phyloP scores from a whole-genome alignment of 805 yeast species.

The Ogataea corticis region DNA sequence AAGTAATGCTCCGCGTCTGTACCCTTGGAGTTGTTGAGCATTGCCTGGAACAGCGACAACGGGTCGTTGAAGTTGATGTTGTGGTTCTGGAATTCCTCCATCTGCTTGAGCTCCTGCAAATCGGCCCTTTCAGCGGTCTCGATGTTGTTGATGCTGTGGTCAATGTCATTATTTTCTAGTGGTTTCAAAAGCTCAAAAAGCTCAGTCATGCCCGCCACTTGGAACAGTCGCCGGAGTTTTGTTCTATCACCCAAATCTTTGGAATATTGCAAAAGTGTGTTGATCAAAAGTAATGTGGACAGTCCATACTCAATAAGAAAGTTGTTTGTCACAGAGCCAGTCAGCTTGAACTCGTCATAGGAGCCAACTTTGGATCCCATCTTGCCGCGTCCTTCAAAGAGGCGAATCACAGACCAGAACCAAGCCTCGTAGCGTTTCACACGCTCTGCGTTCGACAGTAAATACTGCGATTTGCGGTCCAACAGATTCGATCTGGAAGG shows the following conservation, averaged over 20 bases:
- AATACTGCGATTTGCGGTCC: constrained; percentile 30
- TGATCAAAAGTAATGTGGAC: constrained; percentile 50
- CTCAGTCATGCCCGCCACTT: constrained; percentile 42
- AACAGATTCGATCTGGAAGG: constrained; percentile 20
- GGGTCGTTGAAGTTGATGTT: constrained; percentile 70
- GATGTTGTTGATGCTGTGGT: constrained; percentile 44
- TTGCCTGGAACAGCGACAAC: constrained; percentile 59
- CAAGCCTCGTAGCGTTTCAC: constrained; percentile 35
- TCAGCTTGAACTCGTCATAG: constrained; percentile 69
- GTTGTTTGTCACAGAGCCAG: constrained; percentile 57
- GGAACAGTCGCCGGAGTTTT: constrained; percentile 47
- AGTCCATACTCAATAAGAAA: constrained; percentile 57
- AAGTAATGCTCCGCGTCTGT: constrained; percentile 61
- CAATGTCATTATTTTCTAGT: constrained; percentile 42
- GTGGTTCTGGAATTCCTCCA: constrained; percentile 39
- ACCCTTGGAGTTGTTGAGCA: constrained; percentile 58
- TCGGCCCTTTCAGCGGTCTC: constrained; percentile 43
- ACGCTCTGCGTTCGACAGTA: constrained; percentile 27
- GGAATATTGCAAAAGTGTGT: constrained; percentile 46
- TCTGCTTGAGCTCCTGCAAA: constrained; percentile 39
- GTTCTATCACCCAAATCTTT: constrained; percentile 41
- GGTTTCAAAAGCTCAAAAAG: constrained; percentile 39
- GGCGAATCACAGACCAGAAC: constrained; percentile 33
- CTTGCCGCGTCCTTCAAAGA: constrained; percentile 70
- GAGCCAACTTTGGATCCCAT: constrained; percentile 93